A percentile compares a stretch with the other conserved stretches of the same genome.
Conservation (phyloP, 148 eudicot species). For the Rhododendron henanense region DNA sequence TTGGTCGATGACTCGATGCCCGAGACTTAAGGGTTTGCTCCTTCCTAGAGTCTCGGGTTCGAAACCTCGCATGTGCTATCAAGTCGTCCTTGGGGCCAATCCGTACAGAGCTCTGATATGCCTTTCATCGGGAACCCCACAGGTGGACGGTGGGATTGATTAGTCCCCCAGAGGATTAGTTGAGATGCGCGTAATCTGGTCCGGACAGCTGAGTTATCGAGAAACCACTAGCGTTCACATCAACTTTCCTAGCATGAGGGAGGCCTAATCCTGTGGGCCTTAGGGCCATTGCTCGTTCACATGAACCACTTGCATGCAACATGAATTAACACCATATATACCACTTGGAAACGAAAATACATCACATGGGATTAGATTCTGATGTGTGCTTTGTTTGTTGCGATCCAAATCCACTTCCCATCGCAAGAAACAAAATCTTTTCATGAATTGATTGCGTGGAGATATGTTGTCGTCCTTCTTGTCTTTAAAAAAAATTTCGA, state of each 20-base stretch:
- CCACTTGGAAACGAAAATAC: neutral
- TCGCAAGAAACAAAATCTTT: slow-evolving; percentile 15
- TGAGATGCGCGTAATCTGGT: too few species aligned
- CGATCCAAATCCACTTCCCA: neutral
- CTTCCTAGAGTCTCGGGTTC: too few species aligned
- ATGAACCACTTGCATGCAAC: neutral
- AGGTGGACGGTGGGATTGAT: too few species aligned
- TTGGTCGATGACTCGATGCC: too few species aligned
- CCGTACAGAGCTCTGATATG: too few species aligned
- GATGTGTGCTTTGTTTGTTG: neutral
- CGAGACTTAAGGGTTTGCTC: too few species aligned
- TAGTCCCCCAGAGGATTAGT: too few species aligned
- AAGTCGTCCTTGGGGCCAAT: too few species aligned
- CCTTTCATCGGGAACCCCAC: too few species aligned
- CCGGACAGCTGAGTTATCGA: too few species aligned
- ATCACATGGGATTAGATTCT: slow-evolving; percentile 17
- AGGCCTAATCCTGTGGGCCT: neutral
- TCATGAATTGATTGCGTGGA: neutral
- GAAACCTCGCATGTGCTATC: too few species aligned
- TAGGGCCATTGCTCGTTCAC: neutral
- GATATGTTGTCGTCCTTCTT: slow-evolving; percentile 17
- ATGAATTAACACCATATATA: neutral
- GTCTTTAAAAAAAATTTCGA: neutral
- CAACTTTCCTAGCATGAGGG: neutral
- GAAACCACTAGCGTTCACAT: neutral